phyloP scores from a whole-genome alignment of 2,329 filamentous ascomycete genomes.

The Trichoderma guizhouense region DNA sequence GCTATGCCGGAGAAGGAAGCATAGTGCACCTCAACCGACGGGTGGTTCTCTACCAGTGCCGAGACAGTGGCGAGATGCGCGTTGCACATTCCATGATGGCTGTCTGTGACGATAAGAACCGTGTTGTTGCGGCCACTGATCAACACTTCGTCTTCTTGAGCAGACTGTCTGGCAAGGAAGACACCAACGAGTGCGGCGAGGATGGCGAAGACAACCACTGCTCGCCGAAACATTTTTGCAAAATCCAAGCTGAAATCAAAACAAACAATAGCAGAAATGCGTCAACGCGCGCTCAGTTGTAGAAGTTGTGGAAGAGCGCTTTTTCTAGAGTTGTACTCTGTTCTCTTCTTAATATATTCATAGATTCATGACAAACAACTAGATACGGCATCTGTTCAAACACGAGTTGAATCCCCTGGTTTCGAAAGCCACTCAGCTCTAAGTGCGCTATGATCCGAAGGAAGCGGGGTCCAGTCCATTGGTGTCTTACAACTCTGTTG shows the following conservation, averaged over 20 bases:
- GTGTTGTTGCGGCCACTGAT: conserved; percentile 28
- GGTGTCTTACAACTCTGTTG: not conserved
- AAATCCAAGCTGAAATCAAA: not conserved
- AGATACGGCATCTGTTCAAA: not conserved
- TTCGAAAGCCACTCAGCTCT: not conserved
- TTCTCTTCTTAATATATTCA: not conserved
- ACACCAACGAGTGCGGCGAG: not conserved
- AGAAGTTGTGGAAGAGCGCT: not conserved
- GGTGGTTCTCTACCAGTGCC: conserved; percentile 33
- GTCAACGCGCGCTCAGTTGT: not conserved
- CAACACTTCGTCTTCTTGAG: not conserved
- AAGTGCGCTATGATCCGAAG: not conserved
- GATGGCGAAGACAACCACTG: not conserved
- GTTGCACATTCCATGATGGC: conserved; percentile 35
- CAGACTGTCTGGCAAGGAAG: not conserved
- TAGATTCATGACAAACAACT: not conserved
- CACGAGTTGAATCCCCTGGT: not conserved
- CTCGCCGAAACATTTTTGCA: not conserved
- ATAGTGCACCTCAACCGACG: conserved; percentile 34
- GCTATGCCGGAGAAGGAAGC: conserved; percentile 30
- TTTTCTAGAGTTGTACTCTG: not conserved
- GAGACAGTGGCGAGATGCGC: conserved; percentile 36
- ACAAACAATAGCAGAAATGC: not conserved
- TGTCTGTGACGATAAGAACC: conserved; percentile 34
- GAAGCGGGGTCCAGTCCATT: not conserved